Base-by-base conservation (phyloP, 805 yeast species). In the Lachancea meyersii region DNA sequence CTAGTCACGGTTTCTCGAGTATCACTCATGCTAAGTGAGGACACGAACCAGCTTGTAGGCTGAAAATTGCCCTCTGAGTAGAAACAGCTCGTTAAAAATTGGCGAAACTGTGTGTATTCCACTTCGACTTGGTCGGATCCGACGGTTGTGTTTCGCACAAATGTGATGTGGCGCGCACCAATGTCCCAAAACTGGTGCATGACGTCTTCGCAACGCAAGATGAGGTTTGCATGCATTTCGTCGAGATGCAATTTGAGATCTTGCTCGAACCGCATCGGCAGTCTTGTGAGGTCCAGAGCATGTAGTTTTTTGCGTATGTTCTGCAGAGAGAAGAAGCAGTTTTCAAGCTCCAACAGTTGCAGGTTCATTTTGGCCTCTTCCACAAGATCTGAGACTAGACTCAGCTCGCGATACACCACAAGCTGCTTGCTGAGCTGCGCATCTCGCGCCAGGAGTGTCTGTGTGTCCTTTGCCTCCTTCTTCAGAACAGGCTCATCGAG, bases 281-380 rank as follows among this genome's bases (percentile, higher is more conserved):
- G 57, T 5, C 11, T 28, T 5, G 32, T 11, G 17, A 40, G 17
- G 34, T 48, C 51, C 11, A 50, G 32, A 18, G 49, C 50, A 20
- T 47, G 44, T 8, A 60, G 35, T 39, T 53, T 59, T 33, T 48
- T 56, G 16, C 54, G 52, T 33, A 61, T 32, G 8, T 52, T 49
- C 28, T 54, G 48, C 27, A 61, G 42, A 2, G 65, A 58, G 43
- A 57, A 54, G 40, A 56, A 61, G 39, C 64, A 60, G 45, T 58
- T 60, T 37, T 60, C 64, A n/a, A 60, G 47, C 41, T 60, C 65
- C 16, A 49, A 27, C 27, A 50, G 38, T 21, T 55, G 55, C 17
- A 54, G 49, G 45, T 60, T 60, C 5, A 61, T 50, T 18, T 55
- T 55, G 23, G 60, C 53, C 41, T 61, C 66, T 35, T 49, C 38